Base-by-base conservation (phyloP, 2,329 filamentous ascomycete genomes). In the Colletotrichum echinochloae region DNA sequence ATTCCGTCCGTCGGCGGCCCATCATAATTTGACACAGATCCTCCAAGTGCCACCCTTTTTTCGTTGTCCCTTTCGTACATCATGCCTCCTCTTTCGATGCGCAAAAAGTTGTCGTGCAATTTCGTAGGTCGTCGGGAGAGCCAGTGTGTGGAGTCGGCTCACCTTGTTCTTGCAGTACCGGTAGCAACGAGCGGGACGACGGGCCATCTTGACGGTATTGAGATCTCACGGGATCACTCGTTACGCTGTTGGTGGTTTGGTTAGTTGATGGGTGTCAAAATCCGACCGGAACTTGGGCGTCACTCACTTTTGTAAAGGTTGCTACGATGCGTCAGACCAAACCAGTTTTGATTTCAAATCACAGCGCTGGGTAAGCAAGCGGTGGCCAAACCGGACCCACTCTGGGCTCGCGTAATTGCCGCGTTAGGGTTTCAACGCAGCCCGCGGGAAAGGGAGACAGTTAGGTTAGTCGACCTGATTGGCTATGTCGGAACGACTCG, bases 151-250 rank as follows among this genome's bases (percentile, higher is more conserved):
- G 37, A 30, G 59, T 37, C 18, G 51, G 62, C 92, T 87, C 84
- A 97, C 94, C 94, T 98, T 98, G 92, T 98, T 99, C 94, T 99
- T 99, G 95, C 96, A 99, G 93, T 99, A 99, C 84, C 96, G 92
- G 91, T 97, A 99, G 90, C 96, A 99, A 90, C 96, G 93, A 83
- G 96, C 96, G 83, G 96, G 96, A 93, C 96, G 94, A 87, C 96
- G 94, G 83, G 96, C 96, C 96, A 99, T 99, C 89, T 92, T 95
- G 92, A 91, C 90, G 86, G 88, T 73, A 87, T 86, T 89, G 69
- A 52, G 60, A 71, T 71, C 69, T 71, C 65, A 41, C 79, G 77
- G 79, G 79, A 75, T 79, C 81, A 69, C 65, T 71, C 66, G 74
- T 73, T 78, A 76, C 78, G 73, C 67, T 72, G 62, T 75, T 75